A percentile compares a stretch with the other conserved stretches of the same genome.
Conservation (phyloP, 1,284 basidiomycete genomes). For the Naganishia cerealis region DNA sequence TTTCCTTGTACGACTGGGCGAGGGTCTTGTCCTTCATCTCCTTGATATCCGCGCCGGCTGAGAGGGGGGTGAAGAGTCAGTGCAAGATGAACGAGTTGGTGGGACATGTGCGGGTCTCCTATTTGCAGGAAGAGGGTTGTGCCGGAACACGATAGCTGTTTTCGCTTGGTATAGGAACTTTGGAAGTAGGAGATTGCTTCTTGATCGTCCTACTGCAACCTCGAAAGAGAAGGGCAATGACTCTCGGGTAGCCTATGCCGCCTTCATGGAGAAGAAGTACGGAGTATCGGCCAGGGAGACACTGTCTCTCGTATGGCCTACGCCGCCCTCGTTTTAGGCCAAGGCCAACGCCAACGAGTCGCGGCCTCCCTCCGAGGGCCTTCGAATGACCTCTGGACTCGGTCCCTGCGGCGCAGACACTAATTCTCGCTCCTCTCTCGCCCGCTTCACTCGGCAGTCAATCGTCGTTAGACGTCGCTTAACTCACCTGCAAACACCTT, state of each 20-base stretch:
- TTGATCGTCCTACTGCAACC: too few relatives aligned
- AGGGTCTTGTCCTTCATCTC: slow-evolving; percentile 73
- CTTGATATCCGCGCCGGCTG: slow-evolving; percentile 63
- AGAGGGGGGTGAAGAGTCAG: not conserved
- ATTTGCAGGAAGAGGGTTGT: too few relatives aligned
- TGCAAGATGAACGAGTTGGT: too few relatives aligned
- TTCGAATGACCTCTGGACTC: not conserved
- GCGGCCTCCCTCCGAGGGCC: not conserved
- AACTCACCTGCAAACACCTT: slow-evolving; percentile 83
- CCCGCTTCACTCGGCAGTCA: not conserved
- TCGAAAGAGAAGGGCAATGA: not conserved
- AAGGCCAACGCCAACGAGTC: not conserved
- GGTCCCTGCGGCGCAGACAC: not conserved
- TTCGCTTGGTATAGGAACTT: not conserved
- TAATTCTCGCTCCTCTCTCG: not conserved
- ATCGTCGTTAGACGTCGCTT: not conserved
- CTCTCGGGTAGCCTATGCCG: not conserved
- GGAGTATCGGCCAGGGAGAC: too few relatives aligned
- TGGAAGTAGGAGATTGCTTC: not conserved
- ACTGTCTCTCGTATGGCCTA: too few relatives aligned
- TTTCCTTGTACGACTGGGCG: slow-evolving; percentile 80
- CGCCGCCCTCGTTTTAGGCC: not conserved
- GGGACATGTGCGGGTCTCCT: too few relatives aligned
- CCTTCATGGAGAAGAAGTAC: not conserved
- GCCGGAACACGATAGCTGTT: too few relatives aligned